Percentiles rank a stretch among this genome's conserved stretches.
Evolutionary conservation across 768 basidiomycete genomes (phyloP).

Genomic region (Boletellus sp.): DNA sequence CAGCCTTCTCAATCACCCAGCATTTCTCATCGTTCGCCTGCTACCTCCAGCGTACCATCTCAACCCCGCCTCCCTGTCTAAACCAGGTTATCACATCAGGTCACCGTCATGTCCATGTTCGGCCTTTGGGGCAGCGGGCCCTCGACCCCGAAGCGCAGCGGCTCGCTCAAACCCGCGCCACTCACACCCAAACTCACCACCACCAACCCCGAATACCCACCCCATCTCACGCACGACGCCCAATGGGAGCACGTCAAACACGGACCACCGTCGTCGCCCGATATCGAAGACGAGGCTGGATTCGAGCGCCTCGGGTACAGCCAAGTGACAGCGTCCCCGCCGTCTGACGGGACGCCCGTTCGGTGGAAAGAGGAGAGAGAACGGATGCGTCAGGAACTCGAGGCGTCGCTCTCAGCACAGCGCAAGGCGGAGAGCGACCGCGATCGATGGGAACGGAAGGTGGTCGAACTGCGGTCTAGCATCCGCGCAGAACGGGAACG

Average conservation of each 20-base stretch:
- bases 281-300: constrained; percentile 14
- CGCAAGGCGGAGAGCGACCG: constrained; percentile 18
- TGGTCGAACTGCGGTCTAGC: constrained; percentile 14
- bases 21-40: background rate
- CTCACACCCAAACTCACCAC: constrained; percentile 25
- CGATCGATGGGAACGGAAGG: constrained; percentile 21
- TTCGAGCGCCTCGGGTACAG: constrained; percentile 21
- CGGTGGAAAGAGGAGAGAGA: constrained; percentile 14
- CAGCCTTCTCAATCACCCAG: too few relatives aligned
- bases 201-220: constrained; percentile 9
- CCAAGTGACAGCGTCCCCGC: constrained; percentile 4
- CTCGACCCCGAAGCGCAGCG: constrained; percentile 17
- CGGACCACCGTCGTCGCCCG: constrained; percentile 14
- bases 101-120: background rate
- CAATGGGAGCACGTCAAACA: constrained; percentile 24
- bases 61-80: too few relatives aligned
- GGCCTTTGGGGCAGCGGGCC: constrained; percentile 7
- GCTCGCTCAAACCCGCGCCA: constrained; percentile 17
- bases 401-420: constrained; percentile 10
- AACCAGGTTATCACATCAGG: background rate
- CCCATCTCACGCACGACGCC: constrained; percentile 5
- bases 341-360: background rate
- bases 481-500: constrained; percentile 13
- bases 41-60: background rate
- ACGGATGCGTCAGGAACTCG: constrained; percentile 7